These are phyloP conservation scores for Mucor lusitanicus DNA, from an alignment of 371 early-diverging fungal species.

Conservation along the genomic window DNA sequence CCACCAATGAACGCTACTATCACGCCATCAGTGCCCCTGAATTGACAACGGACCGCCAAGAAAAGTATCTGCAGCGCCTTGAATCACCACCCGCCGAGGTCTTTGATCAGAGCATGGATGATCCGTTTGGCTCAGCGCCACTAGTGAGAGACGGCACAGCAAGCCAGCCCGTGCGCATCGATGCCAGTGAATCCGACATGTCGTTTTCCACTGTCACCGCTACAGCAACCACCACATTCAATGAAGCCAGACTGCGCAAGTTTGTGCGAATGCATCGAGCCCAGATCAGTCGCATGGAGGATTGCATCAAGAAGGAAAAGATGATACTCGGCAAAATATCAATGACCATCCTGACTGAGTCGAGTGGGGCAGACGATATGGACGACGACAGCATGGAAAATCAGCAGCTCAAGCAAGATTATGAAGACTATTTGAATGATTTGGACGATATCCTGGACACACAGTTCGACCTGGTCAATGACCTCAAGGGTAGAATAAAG, in stretches of 20 bases:
- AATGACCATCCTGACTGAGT: conserved; percentile 36
- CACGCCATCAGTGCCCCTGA: background rate
- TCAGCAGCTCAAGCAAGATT: conserved; percentile 26
- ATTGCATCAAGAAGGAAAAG: conserved; percentile 76
- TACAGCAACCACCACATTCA: background rate
- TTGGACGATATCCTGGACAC: conserved; percentile 50
- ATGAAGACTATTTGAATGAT: conserved; percentile 53
- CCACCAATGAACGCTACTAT: conserved; percentile 28
- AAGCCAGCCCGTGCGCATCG: background rate
- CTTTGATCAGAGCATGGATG: background rate
- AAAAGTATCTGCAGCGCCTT: conserved; percentile 31
- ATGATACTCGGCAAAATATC: conserved; percentile 76
- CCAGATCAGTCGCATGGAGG: conserved; percentile 78
- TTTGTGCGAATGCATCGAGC: conserved; percentile 77
- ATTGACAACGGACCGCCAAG: conserved; percentile 24
- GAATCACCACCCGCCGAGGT: conserved; percentile 44
- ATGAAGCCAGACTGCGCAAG: conserved; percentile 11
- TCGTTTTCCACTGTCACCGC: background rate
- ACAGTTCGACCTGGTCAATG: conserved; percentile 28
- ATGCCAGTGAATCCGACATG: background rate
- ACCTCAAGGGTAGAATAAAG: background rate
- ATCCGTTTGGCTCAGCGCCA: conserved; percentile 10
- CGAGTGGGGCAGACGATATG: conserved; percentile 23
- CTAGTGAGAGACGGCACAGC: background rate
- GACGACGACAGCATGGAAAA: conserved; percentile 25